phyloP scores from a whole-genome alignment of 306 rosid genomes.

The Cucumis melo region DNA sequence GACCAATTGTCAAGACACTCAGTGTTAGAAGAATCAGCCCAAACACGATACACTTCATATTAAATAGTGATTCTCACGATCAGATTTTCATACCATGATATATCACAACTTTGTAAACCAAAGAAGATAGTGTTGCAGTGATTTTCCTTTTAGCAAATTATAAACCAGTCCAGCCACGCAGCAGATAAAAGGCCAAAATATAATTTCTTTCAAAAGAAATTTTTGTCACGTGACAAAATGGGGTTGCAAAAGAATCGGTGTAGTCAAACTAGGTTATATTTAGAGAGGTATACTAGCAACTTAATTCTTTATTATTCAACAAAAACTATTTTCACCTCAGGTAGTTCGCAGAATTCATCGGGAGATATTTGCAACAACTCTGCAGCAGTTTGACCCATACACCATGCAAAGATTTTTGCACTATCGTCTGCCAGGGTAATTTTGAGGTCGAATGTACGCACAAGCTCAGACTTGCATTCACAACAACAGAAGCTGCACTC shows the following conservation, averaged over 20 bases:
- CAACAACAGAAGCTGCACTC: constrained; percentile 62
- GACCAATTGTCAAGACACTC: not conserved
- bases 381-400: constrained; percentile 76
- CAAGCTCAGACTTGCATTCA: constrained; percentile 32
- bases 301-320: not conserved
- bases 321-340: constrained; percentile 28
- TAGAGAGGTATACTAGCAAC: not conserved
- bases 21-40: not conserved
- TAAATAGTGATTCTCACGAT: not conserved
- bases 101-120: not conserved
- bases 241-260: too few species aligned
- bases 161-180: too few species aligned
- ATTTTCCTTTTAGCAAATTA: not conserved
- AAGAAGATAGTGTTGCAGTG: not conserved
- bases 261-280: not conserved
- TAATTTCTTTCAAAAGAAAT: too few species aligned
- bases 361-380: constrained; percentile 89
- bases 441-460: constrained; percentile 58
- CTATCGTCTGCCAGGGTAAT: constrained; percentile 68
- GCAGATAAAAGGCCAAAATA: too few species aligned
- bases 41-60: not conserved
- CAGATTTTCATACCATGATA: not conserved
- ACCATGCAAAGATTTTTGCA: constrained; percentile 65
- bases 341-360: constrained; percentile 62
- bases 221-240: too few species aligned